phyloP scores from a whole-genome alignment of 163 green algal species.

The Scenedesmus sp. region DNA sequence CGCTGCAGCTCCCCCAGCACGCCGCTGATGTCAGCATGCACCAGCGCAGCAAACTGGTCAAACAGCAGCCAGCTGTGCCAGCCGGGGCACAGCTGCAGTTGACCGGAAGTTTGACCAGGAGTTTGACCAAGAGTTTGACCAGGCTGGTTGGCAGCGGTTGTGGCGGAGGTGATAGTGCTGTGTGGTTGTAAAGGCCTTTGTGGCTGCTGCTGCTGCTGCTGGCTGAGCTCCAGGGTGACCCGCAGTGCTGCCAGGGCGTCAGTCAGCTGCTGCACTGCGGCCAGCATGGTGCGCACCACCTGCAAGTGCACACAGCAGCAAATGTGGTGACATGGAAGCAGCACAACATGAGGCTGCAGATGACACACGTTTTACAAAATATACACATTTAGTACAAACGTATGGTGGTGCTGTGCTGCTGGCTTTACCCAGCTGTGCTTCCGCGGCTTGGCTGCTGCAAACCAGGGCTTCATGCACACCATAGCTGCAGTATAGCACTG shows the following conservation, averaged over 20 bases:
- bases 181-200: constrained; percentile 2
- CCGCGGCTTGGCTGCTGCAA: neutral
- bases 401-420: neutral
- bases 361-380: too few species aligned
- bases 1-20: constrained; percentile 2
- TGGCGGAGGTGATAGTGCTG: neutral
- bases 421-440: neutral
- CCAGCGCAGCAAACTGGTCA: constrained; percentile 12
- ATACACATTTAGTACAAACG: too few species aligned
- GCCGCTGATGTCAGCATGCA: neutral
- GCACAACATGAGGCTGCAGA: neutral
- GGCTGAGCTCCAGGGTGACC: constrained; percentile 17
- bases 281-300: constrained; percentile 38
- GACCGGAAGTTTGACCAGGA: too few species aligned
- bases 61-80: constrained; percentile 35
- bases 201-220: constrained; percentile 14
- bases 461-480: too few species aligned
- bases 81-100: neutral
- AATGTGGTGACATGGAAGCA: neutral
- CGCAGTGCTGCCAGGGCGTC: constrained; percentile 40
- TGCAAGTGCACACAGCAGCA: neutral
- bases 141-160: neutral
- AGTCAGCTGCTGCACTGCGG: constrained; percentile 22
- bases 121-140: neutral
- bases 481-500: too few species aligned